Conservation (phyloP, 306 rosid species). For the Potentilla sterilis region DNA sequence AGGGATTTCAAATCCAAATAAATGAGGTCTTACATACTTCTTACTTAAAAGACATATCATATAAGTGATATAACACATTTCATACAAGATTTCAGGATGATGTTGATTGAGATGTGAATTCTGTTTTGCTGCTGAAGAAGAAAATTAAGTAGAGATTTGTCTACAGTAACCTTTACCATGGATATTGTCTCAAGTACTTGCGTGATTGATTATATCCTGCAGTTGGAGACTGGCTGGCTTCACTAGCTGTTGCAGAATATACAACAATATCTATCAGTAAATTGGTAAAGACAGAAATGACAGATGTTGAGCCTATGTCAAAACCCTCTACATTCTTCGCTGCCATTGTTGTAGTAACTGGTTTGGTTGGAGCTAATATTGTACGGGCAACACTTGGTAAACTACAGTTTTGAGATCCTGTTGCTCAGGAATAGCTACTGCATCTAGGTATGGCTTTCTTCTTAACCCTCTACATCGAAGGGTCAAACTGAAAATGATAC, state of each 20-base stretch:
- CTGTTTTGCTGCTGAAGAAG: neutral
- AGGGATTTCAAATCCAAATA: too few species aligned
- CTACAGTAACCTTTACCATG: too few species aligned
- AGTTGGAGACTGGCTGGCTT: conserved; percentile 95
- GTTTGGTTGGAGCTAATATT: conserved; percentile 92
- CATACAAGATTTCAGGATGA: too few species aligned
- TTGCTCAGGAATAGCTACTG: conserved; percentile 96
- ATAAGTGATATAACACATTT: too few species aligned
- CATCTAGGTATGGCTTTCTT: conserved; percentile 68
- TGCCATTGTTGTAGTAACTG: conserved; percentile 88
- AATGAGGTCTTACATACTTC: too few species aligned
- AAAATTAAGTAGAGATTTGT: neutral
- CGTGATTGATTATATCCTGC: conserved; percentile 23
- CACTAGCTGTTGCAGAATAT: conserved; percentile 85
- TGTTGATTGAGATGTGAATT: neutral
- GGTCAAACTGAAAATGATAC: neutral
- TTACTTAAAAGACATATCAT: too few species aligned
- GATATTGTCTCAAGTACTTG: neutral
- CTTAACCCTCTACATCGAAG: neutral
- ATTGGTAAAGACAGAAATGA: conserved; percentile 73
- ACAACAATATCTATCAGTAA: conserved; percentile 79
- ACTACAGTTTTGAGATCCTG: conserved; percentile 75
- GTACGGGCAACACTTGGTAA: conserved; percentile 80
- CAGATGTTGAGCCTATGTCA: conserved; percentile 88
- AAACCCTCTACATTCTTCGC: conserved; percentile 85